Base-by-base conservation (phyloP, 1,284 basidiomycete species). In the Ceraceosorus guamensis region DNA sequence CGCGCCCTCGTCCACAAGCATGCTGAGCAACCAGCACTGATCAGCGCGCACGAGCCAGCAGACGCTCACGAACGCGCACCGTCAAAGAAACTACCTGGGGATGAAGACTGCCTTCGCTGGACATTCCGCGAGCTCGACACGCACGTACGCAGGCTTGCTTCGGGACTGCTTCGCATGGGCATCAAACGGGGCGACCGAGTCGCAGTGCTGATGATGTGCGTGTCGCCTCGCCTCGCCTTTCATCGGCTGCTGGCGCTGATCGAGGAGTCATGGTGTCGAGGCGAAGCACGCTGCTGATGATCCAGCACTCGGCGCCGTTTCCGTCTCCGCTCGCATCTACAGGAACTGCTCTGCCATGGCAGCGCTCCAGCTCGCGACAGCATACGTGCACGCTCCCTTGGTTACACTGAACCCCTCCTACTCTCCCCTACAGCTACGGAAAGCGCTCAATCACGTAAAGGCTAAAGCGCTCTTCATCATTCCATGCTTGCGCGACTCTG, bases 401-500 rank as follows among this genome's bases (percentile, higher is more conserved):
- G 87, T 87, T 10, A 89, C 87, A 3, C 79, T 90, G 47, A 90
- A 90, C 66, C 88, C 88, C 6, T 86, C 88, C 0, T 90, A 89
- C 71, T 82, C 84, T 32, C 72, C 84, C 2, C 79, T 82, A 44
- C 88, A 90, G 71, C 80, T 90, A 49, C 85, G 85, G 18, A 53
- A 62, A 33, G 63, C 84, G 0, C 78, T 90, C n/a, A 81, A 81
- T 48, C 79, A 87, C 5, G 85, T 83, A 11, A 83, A 82, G 0
- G 85, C 84, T n/a, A 81, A 82, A 46, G 85, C 87, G 54, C 80
- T 90, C 1, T 83, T 89, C 65, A 70, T 87, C 3, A 85, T 87
- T 0, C 88, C 88, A 0, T 79, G 79, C n/a, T 79, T 71, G 14
- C 56, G 67, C 32, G 60, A 56, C 13, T 54, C 62, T 39, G 60